Percentiles rank a stretch among this genome's conserved stretches.
Conservation (phyloP, 257 asterid species). For the Craterostigma plantagineum region DNA sequence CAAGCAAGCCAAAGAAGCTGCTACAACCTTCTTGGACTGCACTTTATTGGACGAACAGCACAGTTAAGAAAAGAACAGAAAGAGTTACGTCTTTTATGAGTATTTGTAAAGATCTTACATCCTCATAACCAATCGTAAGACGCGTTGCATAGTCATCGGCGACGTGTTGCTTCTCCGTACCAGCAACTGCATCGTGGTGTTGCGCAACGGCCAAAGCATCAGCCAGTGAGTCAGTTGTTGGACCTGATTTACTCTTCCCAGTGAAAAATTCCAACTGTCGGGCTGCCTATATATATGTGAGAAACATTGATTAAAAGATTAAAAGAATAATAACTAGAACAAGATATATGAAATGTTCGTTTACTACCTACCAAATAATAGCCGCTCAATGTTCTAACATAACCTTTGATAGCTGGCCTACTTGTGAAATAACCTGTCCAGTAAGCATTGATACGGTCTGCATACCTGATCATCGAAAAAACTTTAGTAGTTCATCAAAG, state of each 20-base stretch:
- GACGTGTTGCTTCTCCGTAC: slow-evolving; percentile 89
- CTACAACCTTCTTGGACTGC: slow-evolving; percentile 69
- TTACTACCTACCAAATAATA: slow-evolving; percentile 54
- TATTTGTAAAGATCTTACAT: slow-evolving; percentile 26
- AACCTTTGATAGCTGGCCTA: slow-evolving; percentile 72
- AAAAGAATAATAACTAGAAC: background rate
- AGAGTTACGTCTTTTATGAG: background rate
- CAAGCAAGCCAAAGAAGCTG: slow-evolving; percentile 63
- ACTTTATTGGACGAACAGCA: slow-evolving; percentile 8
- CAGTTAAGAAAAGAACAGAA: slow-evolving; percentile 1
- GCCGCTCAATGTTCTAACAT: slow-evolving; percentile 75
- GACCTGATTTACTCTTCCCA: slow-evolving; percentile 57
- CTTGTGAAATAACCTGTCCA: slow-evolving; percentile 99
- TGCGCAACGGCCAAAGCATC: slow-evolving; percentile 84
- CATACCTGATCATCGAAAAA: slow-evolving; percentile 37
- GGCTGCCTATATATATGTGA: slow-evolving; percentile 49
- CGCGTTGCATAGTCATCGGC: slow-evolving; percentile 94
- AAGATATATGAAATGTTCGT: slow-evolving; percentile 5
- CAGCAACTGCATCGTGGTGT: slow-evolving; percentile 94
- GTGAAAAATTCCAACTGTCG: slow-evolving; percentile 63
- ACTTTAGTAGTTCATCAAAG: slow-evolving; percentile 6
- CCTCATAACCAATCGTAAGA: slow-evolving; percentile 74
- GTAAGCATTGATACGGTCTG: slow-evolving; percentile 74
- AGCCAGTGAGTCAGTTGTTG: slow-evolving; percentile 56
- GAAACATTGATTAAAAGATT: background rate